A percentile compares a stretch with the other conserved stretches of the same genome.
Conservation (phyloP, 1,284 basidiomycete genomes). For the Cryptococcus hybrid region DNA sequence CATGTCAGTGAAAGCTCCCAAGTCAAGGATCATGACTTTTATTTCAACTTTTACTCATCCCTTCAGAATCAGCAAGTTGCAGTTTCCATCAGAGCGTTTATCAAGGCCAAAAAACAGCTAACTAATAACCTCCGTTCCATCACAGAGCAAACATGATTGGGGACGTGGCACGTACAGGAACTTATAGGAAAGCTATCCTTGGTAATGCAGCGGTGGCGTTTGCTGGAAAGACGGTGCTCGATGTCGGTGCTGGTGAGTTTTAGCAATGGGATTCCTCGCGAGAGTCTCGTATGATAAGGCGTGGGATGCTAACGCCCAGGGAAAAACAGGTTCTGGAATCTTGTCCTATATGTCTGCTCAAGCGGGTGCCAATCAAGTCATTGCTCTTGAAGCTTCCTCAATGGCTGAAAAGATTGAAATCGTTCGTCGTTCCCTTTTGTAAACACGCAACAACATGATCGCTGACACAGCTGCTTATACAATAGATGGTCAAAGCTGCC, state of each 20-base stretch:
- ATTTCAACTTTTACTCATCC: constrained; percentile 47
- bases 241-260: constrained; percentile 52
- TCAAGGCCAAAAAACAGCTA: not conserved
- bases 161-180: constrained; percentile 47
- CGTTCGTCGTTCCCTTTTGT: constrained; percentile 29
- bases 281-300: too few relatives aligned
- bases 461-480: constrained; percentile 10
- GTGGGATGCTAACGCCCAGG: too few relatives aligned
- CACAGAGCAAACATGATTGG: constrained; percentile 51
- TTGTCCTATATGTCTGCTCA: constrained; percentile 54
- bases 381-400: constrained; percentile 54
- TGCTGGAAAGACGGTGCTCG: constrained; percentile 46
- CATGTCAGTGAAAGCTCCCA: constrained; percentile 1
- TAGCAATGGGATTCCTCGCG: too few relatives aligned
- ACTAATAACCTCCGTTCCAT: not conserved
- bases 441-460: too few relatives aligned
- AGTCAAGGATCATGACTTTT: constrained; percentile 41
- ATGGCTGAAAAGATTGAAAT: constrained; percentile 54
- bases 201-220: constrained; percentile 49
- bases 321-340: constrained; percentile 52
- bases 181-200: constrained; percentile 50
- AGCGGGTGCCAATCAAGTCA: constrained; percentile 54
- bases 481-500: constrained; percentile 45
- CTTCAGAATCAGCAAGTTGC: constrained; percentile 41
- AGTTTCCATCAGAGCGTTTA: not conserved